Evolutionary conservation across 177 flowering plant species (phyloP).

Genomic region (Vitis hybrid): DNA sequence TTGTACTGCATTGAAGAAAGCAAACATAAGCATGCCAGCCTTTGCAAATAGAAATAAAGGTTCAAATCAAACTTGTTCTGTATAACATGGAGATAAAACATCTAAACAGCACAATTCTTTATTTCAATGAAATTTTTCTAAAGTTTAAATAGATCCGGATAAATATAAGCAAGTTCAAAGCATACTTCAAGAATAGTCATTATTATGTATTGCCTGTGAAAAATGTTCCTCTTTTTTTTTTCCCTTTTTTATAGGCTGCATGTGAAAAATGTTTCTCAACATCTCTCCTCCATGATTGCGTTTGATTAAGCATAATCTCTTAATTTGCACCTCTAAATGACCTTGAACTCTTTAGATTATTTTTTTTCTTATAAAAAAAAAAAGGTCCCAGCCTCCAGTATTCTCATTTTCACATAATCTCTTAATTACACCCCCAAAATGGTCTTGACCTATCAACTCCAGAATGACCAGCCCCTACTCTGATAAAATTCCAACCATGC

Average conservation of each 20-base stretch:
- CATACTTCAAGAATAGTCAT: neutral
- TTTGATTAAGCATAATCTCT: neutral
- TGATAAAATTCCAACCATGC: no score
- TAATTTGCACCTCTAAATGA: neutral
- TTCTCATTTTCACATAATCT: no score
- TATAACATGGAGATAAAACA: neutral
- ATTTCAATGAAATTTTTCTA: neutral
- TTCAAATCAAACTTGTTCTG: neutral
- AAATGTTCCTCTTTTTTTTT: neutral
- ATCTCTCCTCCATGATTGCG: neutral
- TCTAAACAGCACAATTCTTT: neutral
- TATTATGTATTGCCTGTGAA: neutral
- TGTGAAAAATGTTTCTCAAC: neutral
- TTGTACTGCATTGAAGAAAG: conserved; percentile 46
- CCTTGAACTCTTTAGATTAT: neutral
- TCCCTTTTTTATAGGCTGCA: neutral
- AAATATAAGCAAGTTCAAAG: neutral
- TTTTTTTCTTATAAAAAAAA: no score
- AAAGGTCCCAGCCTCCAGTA: no score
- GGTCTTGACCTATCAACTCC: no score
- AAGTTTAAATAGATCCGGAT: neutral
- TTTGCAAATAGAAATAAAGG: neutral
- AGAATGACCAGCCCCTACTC: no score
- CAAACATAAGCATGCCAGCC: conserved; percentile 1
- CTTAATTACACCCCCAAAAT: no score